Evolutionary conservation across 192 early-diverging fungal genomes (phyloP).

Genomic region (Entomortierella lignicola): DNA sequence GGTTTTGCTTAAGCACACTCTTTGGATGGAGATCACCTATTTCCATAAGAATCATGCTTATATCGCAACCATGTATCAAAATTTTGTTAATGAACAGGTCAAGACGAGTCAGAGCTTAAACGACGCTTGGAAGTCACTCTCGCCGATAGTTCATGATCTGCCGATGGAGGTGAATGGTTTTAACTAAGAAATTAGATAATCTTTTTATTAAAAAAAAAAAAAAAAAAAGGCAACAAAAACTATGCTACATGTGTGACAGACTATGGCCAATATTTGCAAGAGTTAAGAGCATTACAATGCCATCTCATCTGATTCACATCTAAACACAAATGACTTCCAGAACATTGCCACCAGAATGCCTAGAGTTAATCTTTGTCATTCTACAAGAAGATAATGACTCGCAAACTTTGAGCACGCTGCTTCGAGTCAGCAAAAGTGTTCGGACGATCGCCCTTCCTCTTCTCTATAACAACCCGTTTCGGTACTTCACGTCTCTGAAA

Average conservation of each 20-base stretch:
- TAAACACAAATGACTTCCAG: not conserved
- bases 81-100: conserved; percentile 66
- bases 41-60: conserved; percentile 68
- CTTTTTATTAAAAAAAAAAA: not conserved
- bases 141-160: conserved; percentile 59
- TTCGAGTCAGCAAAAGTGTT: not conserved
- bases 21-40: conserved; percentile 65
- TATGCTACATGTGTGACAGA: too few species aligned
- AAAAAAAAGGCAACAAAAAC: too few species aligned
- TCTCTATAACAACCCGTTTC: not conserved
- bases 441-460: not conserved
- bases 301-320: too few species aligned
- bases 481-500: not conserved
- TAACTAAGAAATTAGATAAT: conserved; percentile 17
- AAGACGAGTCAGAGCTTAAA: conserved; percentile 57
- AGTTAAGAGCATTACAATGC: too few species aligned
- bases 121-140: conserved; percentile 60
- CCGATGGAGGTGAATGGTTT: conserved; percentile 57
- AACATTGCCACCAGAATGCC: not conserved
- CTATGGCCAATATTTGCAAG: too few species aligned
- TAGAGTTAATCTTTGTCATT: conserved; percentile 1
- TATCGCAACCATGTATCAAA: conserved; percentile 68
- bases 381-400: not conserved
- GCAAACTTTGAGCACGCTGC: not conserved
- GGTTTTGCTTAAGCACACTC: conserved; percentile 62